Evolutionary conservation across 164 flowering plant species (phyloP).

Genomic region (Warburgia ugandensis): DNA sequence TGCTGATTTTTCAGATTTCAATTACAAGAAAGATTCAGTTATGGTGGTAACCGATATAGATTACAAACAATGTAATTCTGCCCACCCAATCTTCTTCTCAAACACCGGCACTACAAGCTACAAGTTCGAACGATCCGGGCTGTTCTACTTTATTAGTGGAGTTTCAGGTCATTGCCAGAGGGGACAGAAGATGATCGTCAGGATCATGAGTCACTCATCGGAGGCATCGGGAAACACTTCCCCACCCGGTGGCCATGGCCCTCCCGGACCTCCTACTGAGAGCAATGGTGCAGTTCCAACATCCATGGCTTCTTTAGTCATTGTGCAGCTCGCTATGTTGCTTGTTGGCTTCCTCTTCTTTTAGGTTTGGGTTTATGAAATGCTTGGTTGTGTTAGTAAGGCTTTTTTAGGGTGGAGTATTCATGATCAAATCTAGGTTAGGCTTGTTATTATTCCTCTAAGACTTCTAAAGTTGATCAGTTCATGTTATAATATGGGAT

Average conservation of each 20-base stretch:
- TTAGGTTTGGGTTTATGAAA: neutral
- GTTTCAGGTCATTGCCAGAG: constrained; percentile 46
- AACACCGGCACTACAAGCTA: constrained; percentile 46
- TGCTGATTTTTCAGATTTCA: constrained; percentile 30
- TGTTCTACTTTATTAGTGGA: constrained; percentile 69
- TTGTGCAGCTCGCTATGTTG: too few relatives aligned
- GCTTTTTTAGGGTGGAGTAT: neutral
- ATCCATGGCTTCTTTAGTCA: too few relatives aligned
- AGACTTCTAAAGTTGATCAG: too few relatives aligned
- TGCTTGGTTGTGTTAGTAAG: neutral
- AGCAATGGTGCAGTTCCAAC: neutral
- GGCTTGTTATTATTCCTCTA: too few relatives aligned
- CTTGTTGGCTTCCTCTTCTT: neutral
- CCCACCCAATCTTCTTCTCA: constrained; percentile 41
- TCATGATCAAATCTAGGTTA: too few relatives aligned
- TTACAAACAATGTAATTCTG: constrained; percentile 44
- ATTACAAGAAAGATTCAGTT: constrained; percentile 60
- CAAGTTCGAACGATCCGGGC: constrained; percentile 36
- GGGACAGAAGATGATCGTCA: constrained; percentile 54
- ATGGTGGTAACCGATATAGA: constrained; percentile 49
- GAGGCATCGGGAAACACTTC: too few relatives aligned
- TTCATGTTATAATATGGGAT: too few relatives aligned
- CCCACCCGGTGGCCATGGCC: neutral
- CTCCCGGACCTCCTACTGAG: neutral
- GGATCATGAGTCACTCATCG: constrained; percentile 30